Evolutionary conservation across 108 stramenopile genomes (phyloP).

Genomic region (Pseudonitzschia pungens): DNA sequence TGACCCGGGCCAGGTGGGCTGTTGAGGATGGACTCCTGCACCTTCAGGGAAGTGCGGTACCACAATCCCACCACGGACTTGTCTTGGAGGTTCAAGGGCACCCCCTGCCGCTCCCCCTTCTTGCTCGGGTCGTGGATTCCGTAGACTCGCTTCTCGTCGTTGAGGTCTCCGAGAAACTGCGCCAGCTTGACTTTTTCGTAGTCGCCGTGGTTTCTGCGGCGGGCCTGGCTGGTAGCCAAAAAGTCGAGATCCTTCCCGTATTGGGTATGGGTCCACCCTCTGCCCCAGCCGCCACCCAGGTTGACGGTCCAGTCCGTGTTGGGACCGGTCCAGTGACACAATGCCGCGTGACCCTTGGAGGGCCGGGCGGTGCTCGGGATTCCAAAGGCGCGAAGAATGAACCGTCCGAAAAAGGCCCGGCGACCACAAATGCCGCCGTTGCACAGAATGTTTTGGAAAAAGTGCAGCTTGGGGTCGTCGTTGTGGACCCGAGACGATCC

Average conservation of each 20-base stretch:
- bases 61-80: constrained; percentile 18
- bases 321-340: constrained; percentile 18
- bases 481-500: constrained; percentile 7
- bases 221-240: constrained; percentile 11
- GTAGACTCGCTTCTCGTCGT: constrained; percentile 13
- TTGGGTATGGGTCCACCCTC: constrained; percentile 15
- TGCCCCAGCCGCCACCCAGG: constrained; percentile 19
- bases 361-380: constrained; percentile 24
- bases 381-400: constrained; percentile 23
- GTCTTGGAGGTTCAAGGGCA: not conserved
- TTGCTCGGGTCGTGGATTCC: not conserved
- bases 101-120: not conserved
- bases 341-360: constrained; percentile 20
- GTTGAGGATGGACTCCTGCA: constrained; percentile 13
- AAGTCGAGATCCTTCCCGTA: constrained; percentile 19
- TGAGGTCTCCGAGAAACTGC: not conserved
- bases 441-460: constrained; percentile 26
- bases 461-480: constrained; percentile 5
- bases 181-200: constrained; percentile 2
- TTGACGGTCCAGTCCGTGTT: constrained; percentile 10
- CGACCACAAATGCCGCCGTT: constrained; percentile 30
- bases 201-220: not conserved
- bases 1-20: not conserved
- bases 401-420: constrained; percentile 31
- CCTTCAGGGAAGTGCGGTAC: constrained; percentile 12